phyloP scores from a whole-genome alignment of 2,329 filamentous ascomycete species.

The Venturia pyrina region DNA sequence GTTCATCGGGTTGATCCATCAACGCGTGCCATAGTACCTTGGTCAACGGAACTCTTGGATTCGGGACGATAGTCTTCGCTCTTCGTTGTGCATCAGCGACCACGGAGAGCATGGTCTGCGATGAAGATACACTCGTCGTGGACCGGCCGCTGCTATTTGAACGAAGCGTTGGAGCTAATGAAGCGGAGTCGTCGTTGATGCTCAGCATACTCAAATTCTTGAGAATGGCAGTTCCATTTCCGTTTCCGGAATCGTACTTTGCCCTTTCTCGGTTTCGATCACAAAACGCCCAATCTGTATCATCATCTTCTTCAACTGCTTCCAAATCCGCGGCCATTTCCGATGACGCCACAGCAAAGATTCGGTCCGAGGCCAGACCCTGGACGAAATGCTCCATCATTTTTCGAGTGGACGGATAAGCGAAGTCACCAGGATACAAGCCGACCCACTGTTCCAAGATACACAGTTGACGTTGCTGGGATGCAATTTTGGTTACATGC shows the following conservation, averaged over 20 bases:
- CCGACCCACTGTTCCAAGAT: conserved; percentile 84
- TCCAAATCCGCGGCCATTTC: conserved; percentile 77
- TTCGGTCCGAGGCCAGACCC: conserved; percentile 63
- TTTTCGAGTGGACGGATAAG: conserved; percentile 61
- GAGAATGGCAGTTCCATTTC: conserved; percentile 22
- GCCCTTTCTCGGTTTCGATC: conserved; percentile 51
- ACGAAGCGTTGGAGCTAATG: conserved; percentile 3
- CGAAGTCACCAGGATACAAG: conserved; percentile 87
- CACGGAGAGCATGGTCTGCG: conserved; percentile 47
- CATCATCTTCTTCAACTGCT: conserved; percentile 72
- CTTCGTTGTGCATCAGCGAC: conserved; percentile 75
- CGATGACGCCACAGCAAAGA: conserved; percentile 75
- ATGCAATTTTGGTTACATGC: conserved; percentile 66
- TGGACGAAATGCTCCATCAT: conserved; percentile 66
- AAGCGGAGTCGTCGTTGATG: background rate
- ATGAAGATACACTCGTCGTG: conserved; percentile 18
- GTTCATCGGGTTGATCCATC: conserved; percentile 76
- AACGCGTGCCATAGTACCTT: conserved; percentile 86
- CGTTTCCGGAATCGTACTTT: conserved; percentile 29
- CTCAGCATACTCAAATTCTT: conserved; percentile 5
- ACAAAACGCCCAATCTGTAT: conserved; percentile 81
- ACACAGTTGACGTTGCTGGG: conserved; percentile 74
- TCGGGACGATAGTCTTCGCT: conserved; percentile 61
- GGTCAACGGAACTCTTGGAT: conserved; percentile 58
- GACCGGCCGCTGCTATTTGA: background rate